Evolutionary conservation across 164 flowering plant species (phyloP), one percentile per base, ranked within the genome.

Genomic region (Vitis labrusca): DNA sequence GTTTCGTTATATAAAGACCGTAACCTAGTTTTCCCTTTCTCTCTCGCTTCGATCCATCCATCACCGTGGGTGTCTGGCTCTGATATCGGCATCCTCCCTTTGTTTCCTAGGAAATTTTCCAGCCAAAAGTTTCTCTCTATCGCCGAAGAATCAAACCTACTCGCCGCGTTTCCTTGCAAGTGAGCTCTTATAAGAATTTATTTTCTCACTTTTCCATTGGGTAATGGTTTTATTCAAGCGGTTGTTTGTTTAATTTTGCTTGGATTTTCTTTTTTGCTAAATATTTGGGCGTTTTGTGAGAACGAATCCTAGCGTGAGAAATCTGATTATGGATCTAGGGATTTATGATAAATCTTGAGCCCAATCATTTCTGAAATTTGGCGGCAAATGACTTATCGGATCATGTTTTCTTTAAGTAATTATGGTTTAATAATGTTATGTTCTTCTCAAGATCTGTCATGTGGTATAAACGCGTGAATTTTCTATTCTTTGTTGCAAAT

Each of bases 101-200:
- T 53, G 73, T 63, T 53, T 54, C 53, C 61, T 56, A 8, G 23
- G 19, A 54, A 62, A 59, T 13, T 61, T 13, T 9, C n/a, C 59
- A 30, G 50, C 47, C 27, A 3, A 2, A 29, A 50, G 17, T 19
- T 30, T 62, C 44, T 50, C 52, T 37, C 44, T 37, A 37, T 4
- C 44, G 50, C 12, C 49, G 17, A 37, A 61, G 50, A 16, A 23
- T 29, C 13, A 15, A 10, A 60, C 15, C 50, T 16, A 30, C 66
- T 61, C 72, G 60, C 66, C 72, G 72, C 59, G 44, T 71, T 55
- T 10, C 19, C 49, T 47, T 51, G 10, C 47, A 64, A 49, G 74
- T 71, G 17, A 15, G 13, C 16, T 23, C 32, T 4, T 44, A 47
- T 47, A 37, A 14, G 3, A 3, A 5, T 17, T 10, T 48, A 9